phyloP scores from a whole-genome alignment of 2,329 filamentous ascomycete species.

The Sporothrix phasma region DNA sequence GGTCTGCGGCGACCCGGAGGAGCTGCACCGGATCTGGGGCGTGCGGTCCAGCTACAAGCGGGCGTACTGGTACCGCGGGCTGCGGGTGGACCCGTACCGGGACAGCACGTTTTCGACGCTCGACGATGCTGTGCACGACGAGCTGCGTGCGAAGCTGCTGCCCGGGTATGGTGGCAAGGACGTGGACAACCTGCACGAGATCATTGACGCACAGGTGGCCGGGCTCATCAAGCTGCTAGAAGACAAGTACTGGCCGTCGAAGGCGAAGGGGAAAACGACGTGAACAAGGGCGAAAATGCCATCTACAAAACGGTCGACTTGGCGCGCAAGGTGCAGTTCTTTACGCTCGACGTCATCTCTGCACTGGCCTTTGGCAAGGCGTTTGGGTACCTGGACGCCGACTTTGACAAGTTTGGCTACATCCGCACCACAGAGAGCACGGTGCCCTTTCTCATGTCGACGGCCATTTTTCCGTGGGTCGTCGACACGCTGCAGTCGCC shows the following conservation, averaged over 20 bases:
- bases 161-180: slow-evolving; percentile 25
- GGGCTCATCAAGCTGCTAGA: slow-evolving; percentile 38
- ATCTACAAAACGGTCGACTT: slow-evolving; percentile 30
- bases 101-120: slow-evolving; percentile 42
- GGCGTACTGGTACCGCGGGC: slow-evolving; percentile 36
- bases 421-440: slow-evolving; percentile 25
- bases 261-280: slow-evolving; percentile 31
- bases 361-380: slow-evolving; percentile 39
- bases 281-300: slow-evolving; percentile 27
- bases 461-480: slow-evolving; percentile 34
- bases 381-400: slow-evolving; percentile 38
- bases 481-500: slow-evolving; percentile 31
- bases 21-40: slow-evolving; percentile 25
- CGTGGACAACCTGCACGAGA: slow-evolving; percentile 23
- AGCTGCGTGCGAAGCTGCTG: slow-evolving; percentile 28
- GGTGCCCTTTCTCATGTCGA: slow-evolving; percentile 34
- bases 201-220: slow-evolving; percentile 37
- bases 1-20: slow-evolving; percentile 23
- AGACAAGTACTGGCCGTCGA: slow-evolving; percentile 27
- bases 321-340: slow-evolving; percentile 39
- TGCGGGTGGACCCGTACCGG: slow-evolving; percentile 39
- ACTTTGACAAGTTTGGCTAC: slow-evolving; percentile 38
- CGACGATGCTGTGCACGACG: slow-evolving; percentile 36
- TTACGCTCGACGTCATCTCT: slow-evolving; percentile 46
- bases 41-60: slow-evolving; percentile 23